Evolutionary conservation across 257 asterid genomes (phyloP).

Genomic region (Dorcoceras hygrometricum): DNA sequence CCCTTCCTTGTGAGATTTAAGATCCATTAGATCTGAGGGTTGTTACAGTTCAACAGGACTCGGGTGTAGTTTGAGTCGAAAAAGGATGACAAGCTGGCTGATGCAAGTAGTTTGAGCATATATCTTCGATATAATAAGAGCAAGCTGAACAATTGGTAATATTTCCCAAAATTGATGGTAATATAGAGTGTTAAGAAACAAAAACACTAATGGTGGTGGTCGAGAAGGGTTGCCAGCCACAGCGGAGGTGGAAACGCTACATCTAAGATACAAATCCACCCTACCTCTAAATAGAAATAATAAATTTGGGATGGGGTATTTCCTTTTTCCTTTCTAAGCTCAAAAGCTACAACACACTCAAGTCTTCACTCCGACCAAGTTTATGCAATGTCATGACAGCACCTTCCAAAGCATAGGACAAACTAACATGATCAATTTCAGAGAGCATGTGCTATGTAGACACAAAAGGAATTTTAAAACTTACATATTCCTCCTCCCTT

Average conservation of each 20-base stretch:
- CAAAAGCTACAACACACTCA: background rate
- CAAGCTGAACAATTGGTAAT: background rate
- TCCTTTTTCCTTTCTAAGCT: background rate
- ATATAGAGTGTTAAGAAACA: background rate
- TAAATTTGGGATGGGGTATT: background rate
- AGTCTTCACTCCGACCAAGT: background rate
- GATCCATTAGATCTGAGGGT: background rate
- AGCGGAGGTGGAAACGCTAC: background rate
- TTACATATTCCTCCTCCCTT: background rate
- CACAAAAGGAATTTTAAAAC: background rate
- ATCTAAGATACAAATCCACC: background rate
- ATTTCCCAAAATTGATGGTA: background rate
- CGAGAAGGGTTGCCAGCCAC: background rate
- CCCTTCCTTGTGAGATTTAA: background rate
- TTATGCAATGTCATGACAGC: background rate
- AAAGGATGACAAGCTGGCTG: background rate
- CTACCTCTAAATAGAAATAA: background rate
- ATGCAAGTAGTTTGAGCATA: background rate
- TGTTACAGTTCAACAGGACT: background rate
- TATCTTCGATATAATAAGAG: background rate
- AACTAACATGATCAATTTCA: background rate
- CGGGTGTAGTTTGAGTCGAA: background rate
- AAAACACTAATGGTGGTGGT: background rate
- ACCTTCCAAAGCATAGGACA: background rate
- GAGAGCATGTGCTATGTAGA: background rate